These are phyloP conservation scores for Brassica nigra DNA, from an alignment of 345 rosid genomes.

Conservation along the genomic window DNA sequence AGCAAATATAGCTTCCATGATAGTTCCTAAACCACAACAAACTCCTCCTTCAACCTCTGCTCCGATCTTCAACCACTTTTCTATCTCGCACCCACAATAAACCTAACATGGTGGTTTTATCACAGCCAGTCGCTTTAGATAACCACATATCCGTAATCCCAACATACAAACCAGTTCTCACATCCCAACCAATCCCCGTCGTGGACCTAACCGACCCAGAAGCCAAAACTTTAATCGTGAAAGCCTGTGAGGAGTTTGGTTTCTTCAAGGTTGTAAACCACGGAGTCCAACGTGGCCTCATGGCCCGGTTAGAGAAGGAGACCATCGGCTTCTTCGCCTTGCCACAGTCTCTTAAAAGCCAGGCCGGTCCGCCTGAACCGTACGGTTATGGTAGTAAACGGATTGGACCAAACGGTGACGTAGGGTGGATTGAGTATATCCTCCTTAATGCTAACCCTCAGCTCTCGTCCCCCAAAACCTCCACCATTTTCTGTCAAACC, in stretches of 20 bases:
- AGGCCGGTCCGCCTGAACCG: constrained; percentile 78
- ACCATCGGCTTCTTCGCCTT: constrained; percentile 62
- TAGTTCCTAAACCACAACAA: constrained; percentile 27
- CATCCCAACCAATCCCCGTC: constrained; percentile 51
- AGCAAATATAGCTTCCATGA: constrained; percentile 21
- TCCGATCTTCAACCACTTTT: neutral
- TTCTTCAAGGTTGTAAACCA: constrained; percentile 83
- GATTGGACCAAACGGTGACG: constrained; percentile 81
- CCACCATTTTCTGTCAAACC: constrained; percentile 49
- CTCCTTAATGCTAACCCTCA: constrained; percentile 61
- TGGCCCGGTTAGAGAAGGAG: constrained; percentile 56
- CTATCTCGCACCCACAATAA: neutral
- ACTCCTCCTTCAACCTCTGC: constrained; percentile 4
- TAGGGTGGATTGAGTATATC: constrained; percentile 85
- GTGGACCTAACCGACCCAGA: constrained; percentile 63
- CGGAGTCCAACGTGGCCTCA: constrained; percentile 57
- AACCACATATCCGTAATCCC: constrained; percentile 59
- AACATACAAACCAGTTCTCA: constrained; percentile 55
- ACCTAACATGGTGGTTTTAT: constrained; percentile 65
- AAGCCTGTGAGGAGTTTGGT: constrained; percentile 75
- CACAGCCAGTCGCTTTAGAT: constrained; percentile 53
- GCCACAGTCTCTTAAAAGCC: constrained; percentile 70
- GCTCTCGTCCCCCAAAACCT: constrained; percentile 42
- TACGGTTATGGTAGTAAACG: constrained; percentile 81
- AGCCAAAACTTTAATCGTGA: constrained; percentile 53